phyloP scores from a whole-genome alignment of 495 filamentous ascomycete species.

The Acidomyces sp. region DNA sequence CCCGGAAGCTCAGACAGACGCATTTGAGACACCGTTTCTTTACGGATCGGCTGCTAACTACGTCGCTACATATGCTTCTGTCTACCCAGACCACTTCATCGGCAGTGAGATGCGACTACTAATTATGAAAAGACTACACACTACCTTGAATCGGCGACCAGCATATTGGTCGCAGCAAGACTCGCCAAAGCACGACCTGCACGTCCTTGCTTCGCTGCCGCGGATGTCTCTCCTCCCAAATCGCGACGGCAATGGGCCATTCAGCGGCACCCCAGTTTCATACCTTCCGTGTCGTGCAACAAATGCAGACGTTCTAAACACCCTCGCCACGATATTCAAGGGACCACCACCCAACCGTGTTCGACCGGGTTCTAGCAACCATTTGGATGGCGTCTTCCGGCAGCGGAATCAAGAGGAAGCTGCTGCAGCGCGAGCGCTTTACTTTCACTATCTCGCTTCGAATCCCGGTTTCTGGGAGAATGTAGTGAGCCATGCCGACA shows the following conservation, averaged over 20 bases:
- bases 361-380: constrained; percentile 29
- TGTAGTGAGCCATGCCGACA: constrained; percentile 41
- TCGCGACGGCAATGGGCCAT: constrained; percentile 24
- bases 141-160: constrained; percentile 32
- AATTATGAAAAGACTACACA: constrained; percentile 36
- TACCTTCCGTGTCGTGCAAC: constrained; percentile 38
- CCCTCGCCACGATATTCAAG: constrained; percentile 42
- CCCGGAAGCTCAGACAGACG: constrained; percentile 32
- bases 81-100: constrained; percentile 43
- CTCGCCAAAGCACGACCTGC: constrained; percentile 41
- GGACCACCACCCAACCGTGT: constrained; percentile 31
- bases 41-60: constrained; percentile 44
- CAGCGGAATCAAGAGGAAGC: constrained; percentile 33
- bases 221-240: constrained; percentile 40
- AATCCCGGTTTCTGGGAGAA: constrained; percentile 39
- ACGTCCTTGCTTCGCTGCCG: constrained; percentile 45
- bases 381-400: constrained; percentile 22
- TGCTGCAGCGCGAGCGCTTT: constrained; percentile 44
- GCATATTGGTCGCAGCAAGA: constrained; percentile 40
- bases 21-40: constrained; percentile 40
- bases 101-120: constrained; percentile 33
- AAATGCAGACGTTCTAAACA: constrained; percentile 41
- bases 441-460: constrained; percentile 41
- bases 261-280: constrained; percentile 34
- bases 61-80: constrained; percentile 41